Evolutionary conservation across 331 rosid genomes (phyloP), one percentile per base, ranked within the genome.

Genomic region (Malus hybrid): DNA sequence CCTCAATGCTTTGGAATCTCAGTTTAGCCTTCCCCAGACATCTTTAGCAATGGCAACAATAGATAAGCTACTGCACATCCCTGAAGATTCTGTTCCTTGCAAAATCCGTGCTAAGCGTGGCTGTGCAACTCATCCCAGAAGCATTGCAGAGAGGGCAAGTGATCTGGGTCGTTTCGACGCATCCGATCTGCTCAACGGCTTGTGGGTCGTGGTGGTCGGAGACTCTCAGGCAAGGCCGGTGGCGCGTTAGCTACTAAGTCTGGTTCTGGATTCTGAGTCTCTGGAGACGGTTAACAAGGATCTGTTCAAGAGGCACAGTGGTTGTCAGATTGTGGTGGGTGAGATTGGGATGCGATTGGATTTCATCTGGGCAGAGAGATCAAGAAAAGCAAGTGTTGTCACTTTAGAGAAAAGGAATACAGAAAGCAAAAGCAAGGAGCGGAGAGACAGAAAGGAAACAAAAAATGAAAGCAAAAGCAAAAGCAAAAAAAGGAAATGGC

Each of bases 31-130:
- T 69, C 93, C 99, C 14, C 96, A 91, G 78, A 90, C 99, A n/a
- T 77, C 85, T 73, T 79, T 94, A 6, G 99, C 92, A 77, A 90
- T 95, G 93, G 96, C 90, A 39, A 75, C 90, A 0, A 86, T 89
- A 55, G 98, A 95, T 65, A 90, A 87, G 76, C 83, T 95, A 16
- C 80, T 94, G 57, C 92, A 90, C 22, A 92, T 95, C 70, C 99
- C 99, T 7, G 88, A 92, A 81, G 97, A 95, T 69, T 92, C 97
- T 19, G 97, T 92, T 57, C 97, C 99, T 27, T 95, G 97, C 76
- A 95, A 95, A 86, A 95, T 95, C 48, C 97, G 99, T 46, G 99
- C 99, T 4, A 95, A 95, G 84, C 96, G 99, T 81, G 99, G 99
- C 54, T 92, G 96, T 77, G 99, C 99, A 15, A 95, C 99, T 75